Evolutionary conservation across 768 basidiomycete species (phyloP), one percentile per base, ranked within the genome.

Genomic region (Arthromyces matolae): DNA sequence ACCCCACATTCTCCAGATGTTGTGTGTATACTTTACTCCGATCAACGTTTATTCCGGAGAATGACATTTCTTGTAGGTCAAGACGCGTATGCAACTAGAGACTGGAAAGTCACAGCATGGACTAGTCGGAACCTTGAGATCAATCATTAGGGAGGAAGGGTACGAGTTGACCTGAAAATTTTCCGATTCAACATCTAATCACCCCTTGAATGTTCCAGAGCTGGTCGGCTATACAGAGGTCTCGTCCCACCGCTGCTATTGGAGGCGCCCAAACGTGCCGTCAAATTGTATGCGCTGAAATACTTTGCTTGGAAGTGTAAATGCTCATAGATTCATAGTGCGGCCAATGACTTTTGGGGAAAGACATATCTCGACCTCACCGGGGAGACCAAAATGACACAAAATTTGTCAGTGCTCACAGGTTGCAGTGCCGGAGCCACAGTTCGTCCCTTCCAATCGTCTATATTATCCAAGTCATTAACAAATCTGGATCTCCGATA

Each of bases 41-140:
- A 38, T 41, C 49, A 51, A 52, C 43, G 46, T 49, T 35, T 39
- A 22, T 37, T 24, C 31, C 44, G 23, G n/a, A n/a, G n/a, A n/a
- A 36, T 46, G 42, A 46, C 38, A 42, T 45, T 38, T 28, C 12
- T 34, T 51, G 50, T 61, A 93, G 89, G 93, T 97, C 63, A 97
- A 99, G 72, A 99, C 96, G 18, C 89, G 96, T 22, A 94, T 97
- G 84, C 96, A 99, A 64, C 76, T 99, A n/a, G 87, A 89, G 64
- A 89, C 84, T 4, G 91, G 91, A 3, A 90, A 88, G 68, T 69
- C 76, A 28, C 67, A 78, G 36, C 73, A 80, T 48, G 89, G 93
- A 5, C 78, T 98, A 58, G 73, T 96, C 19, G 87, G 90, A 35
- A 90, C 81, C 24, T 84, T 99, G 67, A 73, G 71, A 49, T 75